Evolutionary conservation across 495 filamentous ascomycete genomes (phyloP).

Genomic region (Penicillium daleae): DNA sequence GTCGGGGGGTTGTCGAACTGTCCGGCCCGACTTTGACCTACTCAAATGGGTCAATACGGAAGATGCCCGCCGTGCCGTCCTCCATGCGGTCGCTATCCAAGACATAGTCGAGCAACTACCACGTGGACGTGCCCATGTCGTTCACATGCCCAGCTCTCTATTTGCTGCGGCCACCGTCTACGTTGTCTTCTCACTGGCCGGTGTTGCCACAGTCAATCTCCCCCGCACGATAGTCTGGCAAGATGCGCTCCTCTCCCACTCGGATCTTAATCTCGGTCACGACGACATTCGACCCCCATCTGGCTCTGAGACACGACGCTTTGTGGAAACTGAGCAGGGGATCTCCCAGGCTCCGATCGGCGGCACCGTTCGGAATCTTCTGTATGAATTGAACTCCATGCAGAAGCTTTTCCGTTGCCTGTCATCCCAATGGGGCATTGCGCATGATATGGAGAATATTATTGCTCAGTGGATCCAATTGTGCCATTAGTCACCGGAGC

Average conservation of each 20-base stretch:
- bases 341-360: constrained; percentile 22
- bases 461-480: constrained; percentile 51
- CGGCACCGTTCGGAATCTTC: constrained; percentile 41
- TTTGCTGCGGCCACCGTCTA: constrained; percentile 52
- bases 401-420: constrained; percentile 55
- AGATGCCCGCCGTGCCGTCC: constrained; percentile 48
- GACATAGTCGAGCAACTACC: constrained; percentile 55
- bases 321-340: constrained; percentile 36
- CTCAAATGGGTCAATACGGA: constrained; percentile 43
- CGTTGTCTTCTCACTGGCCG: constrained; percentile 44
- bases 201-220: constrained; percentile 40
- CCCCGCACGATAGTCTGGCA: constrained; percentile 51
- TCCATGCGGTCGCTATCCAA: constrained; percentile 54
- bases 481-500: constrained; percentile 38
- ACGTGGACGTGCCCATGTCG: constrained; percentile 49
- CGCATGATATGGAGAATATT: constrained; percentile 54
- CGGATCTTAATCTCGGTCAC: constrained; percentile 39
- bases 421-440: constrained; percentile 53
- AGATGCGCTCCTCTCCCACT: constrained; percentile 41
- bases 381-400: constrained; percentile 56
- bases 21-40: constrained; percentile 40
- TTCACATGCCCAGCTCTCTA: constrained; percentile 52
- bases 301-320: constrained; percentile 43
- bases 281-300: constrained; percentile 27
- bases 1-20: constrained; percentile 31